These are phyloP conservation scores for Colletotrichum godetiae DNA, from an alignment of 2,329 filamentous ascomycete genomes.

Conservation along the genomic window DNA sequence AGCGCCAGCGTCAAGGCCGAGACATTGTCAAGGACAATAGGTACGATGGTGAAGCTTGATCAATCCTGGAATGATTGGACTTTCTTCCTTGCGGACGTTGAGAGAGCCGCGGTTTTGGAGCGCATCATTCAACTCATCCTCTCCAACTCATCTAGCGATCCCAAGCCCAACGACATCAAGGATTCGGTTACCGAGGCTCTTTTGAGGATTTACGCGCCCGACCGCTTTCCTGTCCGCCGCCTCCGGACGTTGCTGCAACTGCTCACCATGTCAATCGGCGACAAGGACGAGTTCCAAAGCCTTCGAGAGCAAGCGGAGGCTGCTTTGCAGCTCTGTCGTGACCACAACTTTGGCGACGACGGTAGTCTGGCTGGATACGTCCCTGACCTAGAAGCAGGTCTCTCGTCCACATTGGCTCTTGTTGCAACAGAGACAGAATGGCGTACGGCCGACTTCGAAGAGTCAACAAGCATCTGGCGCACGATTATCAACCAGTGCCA, in stretches of 20 bases:
- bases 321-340: slow-evolving; percentile 48
- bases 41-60: slow-evolving; percentile 69
- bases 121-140: slow-evolving; percentile 66
- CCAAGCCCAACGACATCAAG: slow-evolving; percentile 46
- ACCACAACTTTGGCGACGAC: slow-evolving; percentile 57
- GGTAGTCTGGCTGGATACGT: slow-evolving; percentile 55
- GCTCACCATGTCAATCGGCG: slow-evolving; percentile 60
- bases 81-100: slow-evolving; percentile 60
- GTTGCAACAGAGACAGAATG: slow-evolving; percentile 47
- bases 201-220: slow-evolving; percentile 60
- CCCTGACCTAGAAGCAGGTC: slow-evolving; percentile 59
- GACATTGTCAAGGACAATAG: slow-evolving; percentile 68
- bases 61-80: slow-evolving; percentile 68
- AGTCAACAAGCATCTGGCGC: slow-evolving; percentile 58
- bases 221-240: slow-evolving; percentile 63
- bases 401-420: slow-evolving; percentile 57
- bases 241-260: slow-evolving; percentile 63
- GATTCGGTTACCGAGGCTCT: slow-evolving; percentile 60
- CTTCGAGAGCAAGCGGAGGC: slow-evolving; percentile 54
- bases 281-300: slow-evolving; percentile 50
- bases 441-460: slow-evolving; percentile 45
- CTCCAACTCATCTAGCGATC: slow-evolving; percentile 46
- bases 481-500: slow-evolving; percentile 51
- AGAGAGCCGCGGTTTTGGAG: slow-evolving; percentile 69
- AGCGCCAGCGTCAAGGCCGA: slow-evolving; percentile 59